Conservation (phyloP, 148 eudicot genomes). For the Rhododendron vialii region DNA sequence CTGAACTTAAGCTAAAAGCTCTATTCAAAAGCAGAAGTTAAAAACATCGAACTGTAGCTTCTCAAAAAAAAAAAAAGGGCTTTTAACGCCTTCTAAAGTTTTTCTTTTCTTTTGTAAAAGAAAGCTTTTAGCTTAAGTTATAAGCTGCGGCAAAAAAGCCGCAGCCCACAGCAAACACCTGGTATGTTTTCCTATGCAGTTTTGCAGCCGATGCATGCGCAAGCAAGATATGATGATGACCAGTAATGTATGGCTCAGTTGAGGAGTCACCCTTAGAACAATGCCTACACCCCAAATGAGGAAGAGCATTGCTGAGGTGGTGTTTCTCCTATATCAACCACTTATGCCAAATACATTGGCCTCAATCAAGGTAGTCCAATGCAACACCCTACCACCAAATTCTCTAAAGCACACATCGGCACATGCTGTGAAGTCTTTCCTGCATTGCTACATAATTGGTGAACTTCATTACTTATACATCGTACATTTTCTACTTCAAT, state of each 20-base stretch:
- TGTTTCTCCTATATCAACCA: conserved; percentile 24
- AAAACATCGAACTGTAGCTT: too few relatives aligned
- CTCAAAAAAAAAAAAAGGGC: too few relatives aligned
- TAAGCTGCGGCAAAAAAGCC: neutral
- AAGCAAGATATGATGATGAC: too few relatives aligned
- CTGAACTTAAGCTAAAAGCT: neutral
- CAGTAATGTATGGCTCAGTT: too few relatives aligned
- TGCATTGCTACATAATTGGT: conserved; percentile 12
- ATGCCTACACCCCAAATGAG: conserved; percentile 12
- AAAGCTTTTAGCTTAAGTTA: neutral
- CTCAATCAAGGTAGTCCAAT: conserved; percentile 62
- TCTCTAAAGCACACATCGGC: conserved; percentile 56
- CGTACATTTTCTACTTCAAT: too few relatives aligned
- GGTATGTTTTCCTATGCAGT: conserved; percentile 40
- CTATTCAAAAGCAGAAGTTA: too few relatives aligned
- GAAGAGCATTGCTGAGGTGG: conserved; percentile 45
- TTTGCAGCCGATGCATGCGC: conserved; percentile 13
- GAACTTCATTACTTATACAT: too few relatives aligned
- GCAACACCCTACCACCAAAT: conserved; percentile 53
- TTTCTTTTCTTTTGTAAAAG: too few relatives aligned
- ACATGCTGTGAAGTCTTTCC: conserved; percentile 36
- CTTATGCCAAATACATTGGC: conserved; percentile 24
- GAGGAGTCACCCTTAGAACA: conserved; percentile 15
- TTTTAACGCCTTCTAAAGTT: too few relatives aligned
- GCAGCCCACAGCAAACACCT: neutral